Evolutionary conservation across 2,329 filamentous ascomycete genomes (phyloP), one percentile per base, ranked within the genome.

Genomic region (Exophiala xenobiotica): DNA sequence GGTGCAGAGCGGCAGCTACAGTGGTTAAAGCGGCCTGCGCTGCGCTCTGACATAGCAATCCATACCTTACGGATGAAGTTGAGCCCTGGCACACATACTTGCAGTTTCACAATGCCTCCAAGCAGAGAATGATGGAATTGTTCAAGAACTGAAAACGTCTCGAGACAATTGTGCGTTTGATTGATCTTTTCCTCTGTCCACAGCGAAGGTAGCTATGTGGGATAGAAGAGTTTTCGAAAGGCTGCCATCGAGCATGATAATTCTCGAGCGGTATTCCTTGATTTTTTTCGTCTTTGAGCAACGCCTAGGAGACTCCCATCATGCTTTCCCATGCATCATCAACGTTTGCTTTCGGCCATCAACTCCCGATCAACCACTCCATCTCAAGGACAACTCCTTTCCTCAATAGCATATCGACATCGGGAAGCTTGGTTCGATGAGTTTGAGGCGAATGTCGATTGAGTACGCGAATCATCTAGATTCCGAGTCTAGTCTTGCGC

Each of bases 401-500:
- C 9, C 35, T 8, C n/a, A n/a, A n/a, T n/a, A n/a, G n/a, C n/a
- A n/a, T n/a, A 5, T 18, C 16, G 23, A n/a, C 23, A 20, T 14
- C 38, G 6, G 22, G 14, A 6, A n/a, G n/a, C n/a, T n/a, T 23
- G 18, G 14, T 2, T 33, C 9, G 29, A 33, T 20, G 9, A 41
- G n/a, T 18, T 23, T 8, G 43, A 40, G n/a, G 3, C 6, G 8
- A 23, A 22, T n/a, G 20, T 24, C 22, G 38, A 40, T 12, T 24
- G 38, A n/a, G 14, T 63, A 67, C 70, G 73, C 69, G 75, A 80
- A 73, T 76, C 74, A 77, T 83, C 82, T 93, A 99, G 82, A 99
- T 95, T 74, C 90, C 90, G 79, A 99, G 90, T 75, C 90, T 88
- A 74, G 93, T 97, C 92, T 99, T 99, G 82, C 93, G 90, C 93